phyloP scores from a whole-genome alignment of 495 filamentous ascomycete genomes.

The Hypoxylon intermedium region DNA sequence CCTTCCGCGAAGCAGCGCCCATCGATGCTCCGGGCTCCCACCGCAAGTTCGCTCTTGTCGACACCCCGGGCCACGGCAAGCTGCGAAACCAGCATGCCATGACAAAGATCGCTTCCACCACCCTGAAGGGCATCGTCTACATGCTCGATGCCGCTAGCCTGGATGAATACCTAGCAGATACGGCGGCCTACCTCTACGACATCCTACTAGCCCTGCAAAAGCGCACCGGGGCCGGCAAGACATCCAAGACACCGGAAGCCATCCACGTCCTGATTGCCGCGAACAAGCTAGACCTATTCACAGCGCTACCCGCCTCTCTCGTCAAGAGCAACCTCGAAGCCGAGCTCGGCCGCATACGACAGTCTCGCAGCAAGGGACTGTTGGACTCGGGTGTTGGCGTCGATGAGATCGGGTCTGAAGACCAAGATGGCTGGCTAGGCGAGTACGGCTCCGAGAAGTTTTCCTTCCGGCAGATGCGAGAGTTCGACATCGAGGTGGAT shows the following conservation, averaged over 20 bases:
- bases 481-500: constrained; percentile 79
- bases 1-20: constrained; percentile 64
- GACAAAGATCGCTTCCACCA: constrained; percentile 58
- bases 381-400: constrained; percentile 73
- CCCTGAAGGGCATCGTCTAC: constrained; percentile 67
- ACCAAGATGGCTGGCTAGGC: constrained; percentile 83
- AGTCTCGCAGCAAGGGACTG: constrained; percentile 78
- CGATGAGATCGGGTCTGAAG: constrained; percentile 63
- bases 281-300: constrained; percentile 96
- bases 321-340: constrained; percentile 78
- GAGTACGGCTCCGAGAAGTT: constrained; percentile 78
- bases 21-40: constrained; percentile 52
- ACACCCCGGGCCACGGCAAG: constrained; percentile 96
- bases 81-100: constrained; percentile 69
- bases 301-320: constrained; percentile 80
- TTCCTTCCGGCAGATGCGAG: constrained; percentile 78
- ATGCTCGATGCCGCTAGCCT: constrained; percentile 84
- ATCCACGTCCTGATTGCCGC: constrained; percentile 84
- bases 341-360: constrained; percentile 81
- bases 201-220: constrained; percentile 82
- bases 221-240: constrained; percentile 63
- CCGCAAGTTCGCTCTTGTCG: constrained; percentile 76
- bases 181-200: constrained; percentile 77
- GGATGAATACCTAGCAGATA: constrained; percentile 49
- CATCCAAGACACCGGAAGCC: constrained; percentile 63